Conservation (phyloP, 495 filamentous ascomycete species). For the Hypoxylon crocopeplum region DNA sequence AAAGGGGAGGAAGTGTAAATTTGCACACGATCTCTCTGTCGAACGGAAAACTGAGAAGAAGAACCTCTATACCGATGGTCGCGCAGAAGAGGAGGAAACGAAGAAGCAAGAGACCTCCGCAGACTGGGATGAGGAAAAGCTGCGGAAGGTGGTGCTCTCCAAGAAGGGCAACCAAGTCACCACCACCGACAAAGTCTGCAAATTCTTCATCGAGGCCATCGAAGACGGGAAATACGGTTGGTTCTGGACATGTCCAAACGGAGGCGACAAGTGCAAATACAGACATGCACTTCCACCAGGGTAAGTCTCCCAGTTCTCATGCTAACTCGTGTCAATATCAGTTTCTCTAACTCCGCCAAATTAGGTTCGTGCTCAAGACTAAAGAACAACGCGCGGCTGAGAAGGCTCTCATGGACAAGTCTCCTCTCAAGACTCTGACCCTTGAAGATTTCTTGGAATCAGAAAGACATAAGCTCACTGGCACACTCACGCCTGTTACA, state of each 20-base stretch:
- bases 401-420: constrained; percentile 97
- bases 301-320: constrained; percentile 59
- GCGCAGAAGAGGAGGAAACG: constrained; percentile 75
- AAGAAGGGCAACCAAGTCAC: constrained; percentile 98
- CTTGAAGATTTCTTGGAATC: constrained; percentile 97
- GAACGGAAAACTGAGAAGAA: constrained; percentile 93
- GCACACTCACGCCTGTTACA: constrained; percentile 89
- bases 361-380: constrained; percentile 93
- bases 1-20: constrained; percentile 98
- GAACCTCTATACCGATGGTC: constrained; percentile 86
- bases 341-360: constrained; percentile 36
- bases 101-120: constrained; percentile 94
- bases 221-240: constrained; percentile 99
- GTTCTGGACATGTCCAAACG: constrained; percentile 99
- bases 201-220: constrained; percentile 96
- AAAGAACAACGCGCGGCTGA: constrained; percentile 96
- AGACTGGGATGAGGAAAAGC: constrained; percentile 97
- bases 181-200: constrained; percentile 98
- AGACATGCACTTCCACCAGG: constrained; percentile 93
- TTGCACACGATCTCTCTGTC: constrained; percentile 87
- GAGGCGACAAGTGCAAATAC: constrained; percentile 98
- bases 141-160: constrained; percentile 85
- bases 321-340: neutral
- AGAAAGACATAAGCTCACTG: constrained; percentile 90
- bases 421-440: constrained; percentile 90